Evolutionary conservation across 2,329 filamentous ascomycete genomes (phyloP), one percentile per base, ranked within the genome.

Genomic region (Neopestalotiopsis sp.): DNA sequence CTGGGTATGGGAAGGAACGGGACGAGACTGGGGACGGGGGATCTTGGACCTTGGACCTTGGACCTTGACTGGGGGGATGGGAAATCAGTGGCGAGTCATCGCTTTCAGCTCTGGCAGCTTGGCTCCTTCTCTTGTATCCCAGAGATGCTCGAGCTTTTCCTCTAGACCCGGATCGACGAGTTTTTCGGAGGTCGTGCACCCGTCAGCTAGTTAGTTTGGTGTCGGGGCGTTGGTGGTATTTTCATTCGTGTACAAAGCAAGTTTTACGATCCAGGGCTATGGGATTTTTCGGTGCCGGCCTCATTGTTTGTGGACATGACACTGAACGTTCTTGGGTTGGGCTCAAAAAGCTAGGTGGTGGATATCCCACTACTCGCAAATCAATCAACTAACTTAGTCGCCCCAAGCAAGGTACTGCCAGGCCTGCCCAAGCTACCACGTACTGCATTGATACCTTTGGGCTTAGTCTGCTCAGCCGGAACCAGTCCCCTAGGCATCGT

Each of bases 171-270:
- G n/a, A 32, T 38, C 30, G 63, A 65, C 30, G n/a, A 56, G 24
- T 38, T n/a, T 34, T 57, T 57, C 32, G 45, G 53, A 45, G 63
- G 49, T 56, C 63, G 63, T 65, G 63, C 63, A 65, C 63, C 63
- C 49, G 24, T 24, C 40, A 20, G 24, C n/a, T 10, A 17, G 45
- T 14, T 65, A 45, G n/a, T 56, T 65, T 56, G 24, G 63, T 49
- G 63, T 56, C 17, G 34, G 34, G 34, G 34, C 34, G 59, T 34
- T 42, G 13, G 30, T 59, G 49, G 49, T 38, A 38, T 53, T 53
- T 53, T 20, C 14, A 53, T 53, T 53, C 45, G 45, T 20, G 45
- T 53, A 53, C 45, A 20, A 45, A n/a, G 45, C 34, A 38, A 53
- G 45, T 53, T 53, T 53, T 53, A 17, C n/a, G 45, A 45, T 45